These are phyloP conservation scores for Sarocladium oryzae DNA, from an alignment of 2,329 filamentous ascomycete genomes.

Conservation along the genomic window DNA sequence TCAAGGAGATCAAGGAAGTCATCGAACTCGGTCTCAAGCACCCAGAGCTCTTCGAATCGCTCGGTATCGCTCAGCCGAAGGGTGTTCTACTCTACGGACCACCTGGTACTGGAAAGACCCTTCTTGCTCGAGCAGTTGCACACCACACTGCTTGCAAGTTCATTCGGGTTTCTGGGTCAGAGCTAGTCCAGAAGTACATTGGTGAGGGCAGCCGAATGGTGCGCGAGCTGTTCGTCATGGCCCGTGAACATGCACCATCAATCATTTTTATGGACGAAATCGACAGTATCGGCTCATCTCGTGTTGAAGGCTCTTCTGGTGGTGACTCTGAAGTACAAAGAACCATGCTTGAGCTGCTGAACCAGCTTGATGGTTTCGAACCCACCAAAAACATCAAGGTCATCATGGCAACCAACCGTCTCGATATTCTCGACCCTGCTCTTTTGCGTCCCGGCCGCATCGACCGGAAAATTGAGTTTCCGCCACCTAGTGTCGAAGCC, in stretches of 20 bases:
- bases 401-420: constrained; percentile 98
- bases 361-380: constrained; percentile 97
- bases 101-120: constrained; percentile 93
- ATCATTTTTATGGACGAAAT: constrained; percentile 99
- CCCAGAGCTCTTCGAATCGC: constrained; percentile 96
- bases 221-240: constrained; percentile 98
- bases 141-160: constrained; percentile 99
- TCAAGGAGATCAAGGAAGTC: constrained; percentile 99
- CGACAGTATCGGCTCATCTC: constrained; percentile 94
- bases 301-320: constrained; percentile 90
- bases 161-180: constrained; percentile 91
- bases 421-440: constrained; percentile 94
- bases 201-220: constrained; percentile 98
- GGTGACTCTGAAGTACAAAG: constrained; percentile 97
- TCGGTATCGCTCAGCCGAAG: constrained; percentile 97
- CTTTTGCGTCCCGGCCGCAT: constrained; percentile 94
- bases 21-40: constrained; percentile 98
- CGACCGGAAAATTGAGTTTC: constrained; percentile 98
- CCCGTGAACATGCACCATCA: constrained; percentile 90
- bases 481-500: constrained; percentile 91
- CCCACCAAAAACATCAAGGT: constrained; percentile 99
- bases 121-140: constrained; percentile 89
- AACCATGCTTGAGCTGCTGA: constrained; percentile 96
- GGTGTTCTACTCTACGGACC: constrained; percentile 95
- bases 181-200: constrained; percentile 98